Evolutionary conservation across 176 grass and related monocot genomes (phyloP).

Genomic region (Phyllostachys edulis): DNA sequence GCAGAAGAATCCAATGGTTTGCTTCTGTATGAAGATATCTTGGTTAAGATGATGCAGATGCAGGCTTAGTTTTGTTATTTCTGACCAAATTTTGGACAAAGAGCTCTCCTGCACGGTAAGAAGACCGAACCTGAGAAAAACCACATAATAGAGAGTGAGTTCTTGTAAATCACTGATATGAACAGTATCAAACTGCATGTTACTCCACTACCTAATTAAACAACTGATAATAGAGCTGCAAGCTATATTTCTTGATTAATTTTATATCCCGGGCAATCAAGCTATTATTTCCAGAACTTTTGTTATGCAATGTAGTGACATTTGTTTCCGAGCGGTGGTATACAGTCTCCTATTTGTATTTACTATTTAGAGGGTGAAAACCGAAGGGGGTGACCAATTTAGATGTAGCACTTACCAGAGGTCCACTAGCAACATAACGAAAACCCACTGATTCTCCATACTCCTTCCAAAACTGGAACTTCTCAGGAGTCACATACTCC

Average conservation of each 20-base stretch:
- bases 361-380: background rate
- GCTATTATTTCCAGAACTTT: background rate
- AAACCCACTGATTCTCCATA: conserved; percentile 86
- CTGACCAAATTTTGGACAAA: conserved; percentile 88
- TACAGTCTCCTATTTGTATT: background rate
- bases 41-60: conserved; percentile 30
- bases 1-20: background rate
- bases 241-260: conserved; percentile 8
- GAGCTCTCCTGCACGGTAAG: conserved; percentile 88
- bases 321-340: background rate
- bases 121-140: conserved; percentile 73
- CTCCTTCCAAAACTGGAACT: conserved; percentile 90
- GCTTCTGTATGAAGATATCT: background rate
- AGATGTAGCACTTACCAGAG: conserved; percentile 56
- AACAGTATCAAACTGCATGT: background rate
- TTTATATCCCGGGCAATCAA: background rate
- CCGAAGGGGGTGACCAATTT: background rate
- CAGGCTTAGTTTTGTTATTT: conserved; percentile 39
- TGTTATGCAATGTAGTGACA: background rate
- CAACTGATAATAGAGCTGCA: background rate
- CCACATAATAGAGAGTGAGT: conserved; percentile 6
- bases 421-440: conserved; percentile 88
- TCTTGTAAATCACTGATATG: background rate
- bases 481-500: conserved; percentile 90
- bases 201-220: background rate